These are phyloP conservation scores for Ampelocalamus luodianensis DNA, from an alignment of 176 grass and related monocot species.

Conservation along the genomic window DNA sequence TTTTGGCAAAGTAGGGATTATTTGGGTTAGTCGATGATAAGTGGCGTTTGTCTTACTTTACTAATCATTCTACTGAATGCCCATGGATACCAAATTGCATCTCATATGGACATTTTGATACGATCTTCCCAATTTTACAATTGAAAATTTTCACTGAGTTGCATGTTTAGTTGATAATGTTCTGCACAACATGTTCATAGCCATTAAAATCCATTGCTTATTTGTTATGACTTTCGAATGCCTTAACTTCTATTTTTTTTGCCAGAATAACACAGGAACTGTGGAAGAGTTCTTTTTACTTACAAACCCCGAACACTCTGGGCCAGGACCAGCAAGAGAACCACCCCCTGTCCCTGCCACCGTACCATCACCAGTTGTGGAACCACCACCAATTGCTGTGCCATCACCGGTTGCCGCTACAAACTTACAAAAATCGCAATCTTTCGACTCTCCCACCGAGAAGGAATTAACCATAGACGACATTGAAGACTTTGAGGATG, in stretches of 20 bases:
- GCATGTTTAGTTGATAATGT: conserved; percentile 10
- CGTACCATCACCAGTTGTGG: conserved; percentile 48
- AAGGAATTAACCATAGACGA: conserved; percentile 95
- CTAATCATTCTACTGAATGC: conserved; percentile 12
- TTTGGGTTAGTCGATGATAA: conserved; percentile 11
- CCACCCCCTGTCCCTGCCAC: conserved; percentile 75
- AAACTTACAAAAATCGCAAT: conserved; percentile 66
- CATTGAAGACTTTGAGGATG: conserved; percentile 97
- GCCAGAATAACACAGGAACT: conserved; percentile 72
- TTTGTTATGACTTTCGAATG: conserved; percentile 26
- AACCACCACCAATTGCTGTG: conserved; percentile 52
- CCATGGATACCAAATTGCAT: not conserved
- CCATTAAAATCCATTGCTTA: conserved; percentile 12
- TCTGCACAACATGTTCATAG: not conserved
- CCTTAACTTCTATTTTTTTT: conserved; percentile 36
- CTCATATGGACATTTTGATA: conserved; percentile 4
- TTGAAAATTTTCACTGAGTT: not conserved
- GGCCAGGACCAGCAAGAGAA: conserved; percentile 71
- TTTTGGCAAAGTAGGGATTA: conserved; percentile 14
- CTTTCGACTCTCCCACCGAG: conserved; percentile 65
- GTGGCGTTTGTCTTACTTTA: conserved; percentile 10
- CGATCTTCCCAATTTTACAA: not conserved
- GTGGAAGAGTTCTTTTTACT: conserved; percentile 89
- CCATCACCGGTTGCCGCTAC: conserved; percentile 52
- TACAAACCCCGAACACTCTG: conserved; percentile 88